phyloP scores from a whole-genome alignment of 1,139 yeast species.

The Martiniozyma asiatica region DNA sequence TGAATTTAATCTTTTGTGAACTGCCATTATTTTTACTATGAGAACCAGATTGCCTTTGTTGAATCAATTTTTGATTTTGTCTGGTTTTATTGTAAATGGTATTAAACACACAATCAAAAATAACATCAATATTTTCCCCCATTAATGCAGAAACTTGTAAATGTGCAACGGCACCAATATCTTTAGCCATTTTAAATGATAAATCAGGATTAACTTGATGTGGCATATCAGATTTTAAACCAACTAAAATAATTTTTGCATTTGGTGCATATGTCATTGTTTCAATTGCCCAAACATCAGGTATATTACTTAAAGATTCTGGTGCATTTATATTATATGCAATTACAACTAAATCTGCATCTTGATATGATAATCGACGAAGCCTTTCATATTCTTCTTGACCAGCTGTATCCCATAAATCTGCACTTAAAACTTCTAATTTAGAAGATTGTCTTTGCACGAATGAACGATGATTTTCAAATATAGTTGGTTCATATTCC shows the following conservation, averaged over 20 bases:
- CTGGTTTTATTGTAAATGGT: conserved; percentile 14
- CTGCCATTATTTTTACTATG: not conserved
- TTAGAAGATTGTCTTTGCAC: conserved; percentile 34
- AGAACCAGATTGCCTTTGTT: too few species aligned
- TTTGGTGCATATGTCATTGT: conserved; percentile 74
- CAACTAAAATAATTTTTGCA: conserved; percentile 65
- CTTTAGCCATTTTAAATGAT: conserved; percentile 37
- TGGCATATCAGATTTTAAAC: conserved; percentile 62
- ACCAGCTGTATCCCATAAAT: conserved; percentile 83
- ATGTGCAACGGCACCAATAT: conserved; percentile 66
- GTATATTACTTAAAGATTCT: conserved; percentile 58
- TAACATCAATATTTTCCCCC: conserved; percentile 52
- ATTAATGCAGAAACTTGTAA: conserved; percentile 69
- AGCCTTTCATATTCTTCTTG: too few species aligned
- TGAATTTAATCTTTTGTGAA: not conserved
- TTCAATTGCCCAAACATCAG: conserved; percentile 82
- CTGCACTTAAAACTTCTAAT: conserved; percentile 40
- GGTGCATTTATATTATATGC: conserved; percentile 64
- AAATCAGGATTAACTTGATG: conserved; percentile 20
- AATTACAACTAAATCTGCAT: conserved; percentile 59
- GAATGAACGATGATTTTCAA: conserved; percentile 70
- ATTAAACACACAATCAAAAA: conserved; percentile 38
- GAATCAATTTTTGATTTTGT: conserved; percentile 1
- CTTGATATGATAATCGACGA: conserved; percentile 76
- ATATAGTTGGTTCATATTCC: conserved; percentile 78